Evolutionary conservation across 2,329 filamentous ascomycete genomes (phyloP).

Genomic region (Nigrospora sphaerica): DNA sequence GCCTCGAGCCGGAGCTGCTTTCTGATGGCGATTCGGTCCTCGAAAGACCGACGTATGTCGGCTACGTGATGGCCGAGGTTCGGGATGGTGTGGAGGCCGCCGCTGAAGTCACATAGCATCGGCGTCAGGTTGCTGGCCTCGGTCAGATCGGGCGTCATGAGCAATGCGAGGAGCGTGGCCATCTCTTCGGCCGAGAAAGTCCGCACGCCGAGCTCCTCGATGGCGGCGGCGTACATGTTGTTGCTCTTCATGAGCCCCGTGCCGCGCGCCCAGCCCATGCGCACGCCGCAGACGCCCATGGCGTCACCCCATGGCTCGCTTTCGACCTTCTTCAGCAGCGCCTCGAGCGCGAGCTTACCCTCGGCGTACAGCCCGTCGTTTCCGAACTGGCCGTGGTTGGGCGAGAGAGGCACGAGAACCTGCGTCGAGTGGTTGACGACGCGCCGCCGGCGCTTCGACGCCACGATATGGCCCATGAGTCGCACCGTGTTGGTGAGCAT

Average conservation of each 20-base stretch:
- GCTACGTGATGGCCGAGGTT: conserved; percentile 67
- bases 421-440: conserved; percentile 95
- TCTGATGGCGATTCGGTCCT: conserved; percentile 53
- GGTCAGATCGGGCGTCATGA: conserved; percentile 89
- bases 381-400: conserved; percentile 97
- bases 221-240: conserved; percentile 93
- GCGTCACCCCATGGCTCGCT: conserved; percentile 96
- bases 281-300: conserved; percentile 93
- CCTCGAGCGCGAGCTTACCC: conserved; percentile 94
- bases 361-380: conserved; percentile 97
- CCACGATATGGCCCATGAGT: conserved; percentile 87
- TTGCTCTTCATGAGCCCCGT: conserved; percentile 97
- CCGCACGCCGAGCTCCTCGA: conserved; percentile 91
- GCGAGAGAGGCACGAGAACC: conserved; percentile 89
- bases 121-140: conserved; percentile 89
- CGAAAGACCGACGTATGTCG: conserved; percentile 89
- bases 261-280: conserved; percentile 98
- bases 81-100: conserved; percentile 92
- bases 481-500: conserved; percentile 97
- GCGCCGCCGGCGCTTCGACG: conserved; percentile 79
- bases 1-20: too few species aligned
- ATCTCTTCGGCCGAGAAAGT: conserved; percentile 99
- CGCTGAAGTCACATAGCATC: conserved; percentile 94
- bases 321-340: conserved; percentile 96
- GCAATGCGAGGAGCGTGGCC: conserved; percentile 92